Base-by-base conservation (phyloP, 1,284 basidiomycete genomes). In the Cutaneotrichosporon sp. region DNA sequence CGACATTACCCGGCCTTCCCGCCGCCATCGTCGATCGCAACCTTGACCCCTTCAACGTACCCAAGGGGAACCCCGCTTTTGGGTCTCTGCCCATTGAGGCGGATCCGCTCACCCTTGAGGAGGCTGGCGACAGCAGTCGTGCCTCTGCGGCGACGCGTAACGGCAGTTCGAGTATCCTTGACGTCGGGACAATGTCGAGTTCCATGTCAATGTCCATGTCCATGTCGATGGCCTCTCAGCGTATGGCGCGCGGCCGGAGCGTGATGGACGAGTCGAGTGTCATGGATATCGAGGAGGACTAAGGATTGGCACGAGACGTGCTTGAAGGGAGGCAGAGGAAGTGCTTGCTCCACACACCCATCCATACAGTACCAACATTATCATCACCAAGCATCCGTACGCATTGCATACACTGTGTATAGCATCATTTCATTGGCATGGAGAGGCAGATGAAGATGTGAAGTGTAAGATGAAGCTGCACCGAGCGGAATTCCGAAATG, bases 41-140 rank as follows among this genome's bases (percentile, higher is more conserved):
- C 25, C 49, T 74, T 46, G 71, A 75, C 57, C 72, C 72, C 16
- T 73, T 73, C 50, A 49, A 29, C 25, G 68, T 75, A 6, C 62
- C 67, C 2, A 67, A 68, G 63, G 68, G 68, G 24, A 70, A 70
- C 50, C 55, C 66, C 4, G 49, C 60, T 26, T 70, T 70, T 29
- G 68, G 68, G 6, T 64, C 68, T 16, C 47, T 70, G 26, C 68
- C 68, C 2, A 47, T 62, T 9, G 68, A 70, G 48, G 37, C 51
- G 10, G 66, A 68, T 44, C 65, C 66, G 16, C 43, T 38, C 6
- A 62, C 57, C 5, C 41, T 66, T 11, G 58, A 59, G 7, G 63
- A 69, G 26, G 64, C 67, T 16, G 64, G 62, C 8, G 64, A 61
- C n/a, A 27, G n/a, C 20, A 32, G 32, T 16, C 20, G n/a, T 11